These are phyloP conservation scores for Pleurotus salmoneostramineus DNA, from an alignment of 768 basidiomycete genomes.

Conservation along the genomic window DNA sequence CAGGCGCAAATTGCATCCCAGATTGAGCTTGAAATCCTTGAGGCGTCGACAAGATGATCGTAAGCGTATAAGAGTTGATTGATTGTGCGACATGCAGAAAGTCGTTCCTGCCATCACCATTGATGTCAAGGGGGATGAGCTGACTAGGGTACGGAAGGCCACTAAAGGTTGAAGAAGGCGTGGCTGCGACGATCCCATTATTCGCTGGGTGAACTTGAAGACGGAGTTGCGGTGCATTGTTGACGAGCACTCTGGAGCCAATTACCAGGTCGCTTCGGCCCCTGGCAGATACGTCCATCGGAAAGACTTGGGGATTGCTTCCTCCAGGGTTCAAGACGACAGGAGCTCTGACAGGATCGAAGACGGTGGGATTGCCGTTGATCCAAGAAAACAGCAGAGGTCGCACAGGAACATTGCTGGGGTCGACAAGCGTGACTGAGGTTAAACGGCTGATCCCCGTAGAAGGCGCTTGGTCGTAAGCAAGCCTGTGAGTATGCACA, in stretches of 20 bases:
- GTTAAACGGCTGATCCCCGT: background rate
- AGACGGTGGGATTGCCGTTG: slow-evolving; percentile 9
- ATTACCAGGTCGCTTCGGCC: slow-evolving; percentile 1
- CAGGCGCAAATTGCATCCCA: background rate
- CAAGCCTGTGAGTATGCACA: background rate
- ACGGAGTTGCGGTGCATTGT: background rate
- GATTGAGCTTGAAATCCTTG: background rate
- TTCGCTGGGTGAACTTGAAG: background rate
- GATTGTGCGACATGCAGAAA: slow-evolving; percentile 2
- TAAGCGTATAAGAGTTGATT: background rate
- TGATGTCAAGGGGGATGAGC: slow-evolving; percentile 1
- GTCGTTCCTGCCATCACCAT: slow-evolving; percentile 4
- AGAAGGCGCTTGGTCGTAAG: slow-evolving; percentile 2
- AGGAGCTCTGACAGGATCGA: background rate
- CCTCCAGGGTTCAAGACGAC: background rate
- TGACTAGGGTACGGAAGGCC: background rate
- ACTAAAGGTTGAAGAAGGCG: background rate
- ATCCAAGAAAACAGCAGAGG: slow-evolving; percentile 11
- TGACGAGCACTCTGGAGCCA: background rate
- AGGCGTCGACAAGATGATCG: background rate
- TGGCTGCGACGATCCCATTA: background rate
- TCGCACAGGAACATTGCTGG: slow-evolving; percentile 5
- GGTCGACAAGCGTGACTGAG: slow-evolving; percentile 3
- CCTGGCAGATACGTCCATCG: background rate
- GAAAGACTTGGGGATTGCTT: background rate